Percentiles rank a stretch among this genome's conserved stretches.
Conservation (phyloP, 2,329 filamentous ascomycete species). For the Nemania sp. region DNA sequence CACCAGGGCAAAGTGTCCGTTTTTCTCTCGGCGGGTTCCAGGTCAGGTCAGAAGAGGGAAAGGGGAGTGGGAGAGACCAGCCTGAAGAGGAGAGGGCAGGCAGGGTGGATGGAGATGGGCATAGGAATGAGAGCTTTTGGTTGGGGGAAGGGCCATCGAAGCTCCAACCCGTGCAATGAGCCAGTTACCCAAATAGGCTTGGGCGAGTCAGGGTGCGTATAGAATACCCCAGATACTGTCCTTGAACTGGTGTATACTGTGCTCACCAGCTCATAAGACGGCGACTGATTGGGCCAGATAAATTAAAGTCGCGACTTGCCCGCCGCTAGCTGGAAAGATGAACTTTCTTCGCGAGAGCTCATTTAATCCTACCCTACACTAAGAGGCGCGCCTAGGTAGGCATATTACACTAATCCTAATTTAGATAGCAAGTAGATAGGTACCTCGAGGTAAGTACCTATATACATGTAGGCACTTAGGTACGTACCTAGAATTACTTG, state of each 20-base stretch:
- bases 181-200: conserved; percentile 16
- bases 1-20: conserved; percentile 32
- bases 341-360: neutral
- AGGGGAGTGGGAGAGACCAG: conserved; percentile 24
- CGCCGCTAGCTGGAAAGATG: conserved; percentile 1
- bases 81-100: conserved; percentile 17
- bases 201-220: conserved; percentile 1
- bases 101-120: conserved; percentile 16
- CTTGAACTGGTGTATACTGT: neutral
- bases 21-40: conserved; percentile 25
- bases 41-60: conserved; percentile 34
- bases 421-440: too few relatives aligned
- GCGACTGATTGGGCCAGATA: conserved; percentile 15
- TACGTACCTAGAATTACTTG: too few relatives aligned
- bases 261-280: neutral
- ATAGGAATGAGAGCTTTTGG: conserved; percentile 11
- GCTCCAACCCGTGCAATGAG: neutral
- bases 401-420: conserved; percentile 1
- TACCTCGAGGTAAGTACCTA: too few relatives aligned
- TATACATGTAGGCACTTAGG: neutral
- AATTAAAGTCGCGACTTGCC: conserved; percentile 6
- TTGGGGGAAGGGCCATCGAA: conserved; percentile 20
- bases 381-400: too few relatives aligned
- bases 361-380: conserved; percentile 1
- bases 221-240: neutral